Conservation (phyloP, 2,329 filamentous ascomycete species). For the Dactylonectria estremocensis region DNA sequence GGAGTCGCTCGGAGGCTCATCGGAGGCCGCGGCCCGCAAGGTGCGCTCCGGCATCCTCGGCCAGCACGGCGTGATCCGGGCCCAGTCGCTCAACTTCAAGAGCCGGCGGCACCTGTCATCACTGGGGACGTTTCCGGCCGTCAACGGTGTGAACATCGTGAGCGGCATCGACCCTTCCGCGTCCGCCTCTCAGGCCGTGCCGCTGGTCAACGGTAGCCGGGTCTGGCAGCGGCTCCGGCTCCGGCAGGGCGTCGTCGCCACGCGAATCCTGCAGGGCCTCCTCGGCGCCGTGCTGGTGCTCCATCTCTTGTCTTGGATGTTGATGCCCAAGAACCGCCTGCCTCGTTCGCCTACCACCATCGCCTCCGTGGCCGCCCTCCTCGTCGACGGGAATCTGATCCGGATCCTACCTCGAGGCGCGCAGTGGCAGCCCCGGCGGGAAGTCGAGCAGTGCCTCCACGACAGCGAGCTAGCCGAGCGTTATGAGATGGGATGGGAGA, state of each 20-base stretch:
- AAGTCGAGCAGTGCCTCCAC: slow-evolving; percentile 36
- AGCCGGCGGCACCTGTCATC: slow-evolving; percentile 43
- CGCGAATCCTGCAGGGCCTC: slow-evolving; percentile 53
- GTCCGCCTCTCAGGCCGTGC: slow-evolving; percentile 44
- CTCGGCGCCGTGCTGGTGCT: slow-evolving; percentile 49
- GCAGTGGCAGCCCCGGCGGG: slow-evolving; percentile 44
- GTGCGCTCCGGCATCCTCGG: slow-evolving; percentile 52
- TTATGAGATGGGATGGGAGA: slow-evolving; percentile 42
- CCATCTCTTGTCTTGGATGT: slow-evolving; percentile 49
- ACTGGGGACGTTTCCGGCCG: slow-evolving; percentile 39
- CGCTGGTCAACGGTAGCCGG: slow-evolving; percentile 38
- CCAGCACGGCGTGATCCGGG: slow-evolving; percentile 56
- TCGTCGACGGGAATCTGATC: slow-evolving; percentile 57
- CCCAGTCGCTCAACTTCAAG: slow-evolving; percentile 53
- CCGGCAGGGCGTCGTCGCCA: slow-evolving; percentile 51
- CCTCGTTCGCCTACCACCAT: slow-evolving; percentile 53
- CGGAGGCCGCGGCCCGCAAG: slow-evolving; percentile 30
- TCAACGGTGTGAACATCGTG: slow-evolving; percentile 37
- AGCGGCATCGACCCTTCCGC: slow-evolving; percentile 43
- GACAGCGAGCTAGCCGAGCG: slow-evolving; percentile 31
- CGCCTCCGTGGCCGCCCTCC: slow-evolving; percentile 55
- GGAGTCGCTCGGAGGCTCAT: slow-evolving; percentile 39
- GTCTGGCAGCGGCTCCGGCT: slow-evolving; percentile 38
- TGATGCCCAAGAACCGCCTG: slow-evolving; percentile 45
- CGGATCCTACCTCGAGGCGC: slow-evolving; percentile 42